phyloP scores from a whole-genome alignment of 2,329 filamentous ascomycete genomes.

The Penicillium expansum region DNA sequence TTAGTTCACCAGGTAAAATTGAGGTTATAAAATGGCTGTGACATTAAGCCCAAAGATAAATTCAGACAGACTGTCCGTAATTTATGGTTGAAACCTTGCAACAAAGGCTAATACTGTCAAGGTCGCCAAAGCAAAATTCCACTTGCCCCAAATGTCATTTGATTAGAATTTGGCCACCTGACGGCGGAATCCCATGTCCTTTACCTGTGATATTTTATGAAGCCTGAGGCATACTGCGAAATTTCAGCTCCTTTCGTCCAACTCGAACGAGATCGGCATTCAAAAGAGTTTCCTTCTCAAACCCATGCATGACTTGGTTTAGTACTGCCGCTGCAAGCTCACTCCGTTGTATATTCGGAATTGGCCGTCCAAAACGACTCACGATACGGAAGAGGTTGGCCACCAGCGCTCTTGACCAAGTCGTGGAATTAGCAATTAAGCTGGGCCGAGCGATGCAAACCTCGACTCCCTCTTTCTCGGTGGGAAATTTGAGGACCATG shows the following conservation, averaged over 20 bases:
- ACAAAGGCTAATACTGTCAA: neutral
- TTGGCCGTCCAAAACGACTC: neutral
- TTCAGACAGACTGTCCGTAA: too few relatives aligned
- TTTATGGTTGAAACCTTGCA: too few relatives aligned
- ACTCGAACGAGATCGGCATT: constrained; percentile 12
- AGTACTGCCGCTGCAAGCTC: constrained; percentile 11
- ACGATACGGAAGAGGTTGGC: neutral
- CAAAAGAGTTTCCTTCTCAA: constrained; percentile 17
- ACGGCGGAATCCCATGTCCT: too few relatives aligned
- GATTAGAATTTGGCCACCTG: neutral
- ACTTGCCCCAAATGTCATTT: neutral
- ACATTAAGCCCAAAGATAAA: too few relatives aligned
- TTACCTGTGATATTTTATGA: neutral
- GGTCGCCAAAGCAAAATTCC: too few relatives aligned
- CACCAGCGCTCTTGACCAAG: constrained; percentile 3
- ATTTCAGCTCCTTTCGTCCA: neutral
- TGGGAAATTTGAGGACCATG: constrained; percentile 9
- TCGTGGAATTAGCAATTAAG: constrained; percentile 3
- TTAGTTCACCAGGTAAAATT: neutral
- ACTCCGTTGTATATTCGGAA: constrained; percentile 4
- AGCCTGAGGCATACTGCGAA: neutral
- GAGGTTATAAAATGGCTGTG: neutral
- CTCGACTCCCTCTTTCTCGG: neutral
- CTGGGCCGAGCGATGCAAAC: constrained; percentile 13
- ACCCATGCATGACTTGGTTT: constrained; percentile 3